phyloP scores from a whole-genome alignment of 805 yeast species.

The Vanderwaltozyma polyspora region DNA sequence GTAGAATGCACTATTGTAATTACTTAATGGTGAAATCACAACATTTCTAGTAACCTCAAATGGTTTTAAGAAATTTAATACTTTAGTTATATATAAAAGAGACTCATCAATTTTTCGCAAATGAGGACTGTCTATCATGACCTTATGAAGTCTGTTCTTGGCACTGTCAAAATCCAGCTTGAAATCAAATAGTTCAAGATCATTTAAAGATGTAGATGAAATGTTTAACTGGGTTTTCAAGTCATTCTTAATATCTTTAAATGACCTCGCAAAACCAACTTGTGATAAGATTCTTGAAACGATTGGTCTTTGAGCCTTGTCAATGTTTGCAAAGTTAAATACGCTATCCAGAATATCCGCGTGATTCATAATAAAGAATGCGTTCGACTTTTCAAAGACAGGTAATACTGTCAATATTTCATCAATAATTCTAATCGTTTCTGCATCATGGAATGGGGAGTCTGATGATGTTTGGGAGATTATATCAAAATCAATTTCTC shows the following conservation, averaged over 20 bases:
- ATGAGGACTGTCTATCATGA: conserved; percentile 66
- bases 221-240: conserved; percentile 58
- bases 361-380: conserved; percentile 64
- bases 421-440: conserved; percentile 69
- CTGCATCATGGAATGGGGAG: conserved; percentile 67
- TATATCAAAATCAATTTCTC: conserved; percentile 82
- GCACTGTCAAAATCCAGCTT: conserved; percentile 57
- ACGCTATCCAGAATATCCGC: conserved; percentile 66
- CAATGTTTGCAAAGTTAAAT: conserved; percentile 72
- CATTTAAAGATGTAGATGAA: conserved; percentile 72
- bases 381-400: conserved; percentile 46
- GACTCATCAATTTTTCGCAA: conserved; percentile 51
- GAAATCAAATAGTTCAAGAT: conserved; percentile 72
- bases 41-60: conserved; percentile 51
- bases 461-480: conserved; percentile 39
- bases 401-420: conserved; percentile 61
- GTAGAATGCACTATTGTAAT: conserved; percentile 73
- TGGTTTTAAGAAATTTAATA: conserved; percentile 40
- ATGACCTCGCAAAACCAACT: conserved; percentile 55
- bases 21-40: conserved; percentile 69
- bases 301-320: conserved; percentile 56
- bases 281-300: conserved; percentile 68
- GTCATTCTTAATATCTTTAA: conserved; percentile 45
- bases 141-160: conserved; percentile 46
- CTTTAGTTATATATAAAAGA: conserved; percentile 48